phyloP scores from a whole-genome alignment of 805 yeast species.

The Pichia phayaonensis region DNA sequence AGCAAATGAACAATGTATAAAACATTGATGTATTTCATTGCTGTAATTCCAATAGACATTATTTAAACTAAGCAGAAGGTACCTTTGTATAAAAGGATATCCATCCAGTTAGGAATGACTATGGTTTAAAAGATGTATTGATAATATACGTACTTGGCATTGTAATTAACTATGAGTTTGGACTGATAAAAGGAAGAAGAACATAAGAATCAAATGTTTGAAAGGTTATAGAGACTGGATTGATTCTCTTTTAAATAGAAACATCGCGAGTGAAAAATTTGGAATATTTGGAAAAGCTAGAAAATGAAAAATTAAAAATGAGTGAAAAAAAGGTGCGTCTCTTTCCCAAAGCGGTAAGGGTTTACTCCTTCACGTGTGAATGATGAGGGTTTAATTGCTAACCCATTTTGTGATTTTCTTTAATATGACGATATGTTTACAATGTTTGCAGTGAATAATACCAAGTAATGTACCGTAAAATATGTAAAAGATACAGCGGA shows the following conservation, averaged over 20 bases:
- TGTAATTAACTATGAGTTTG: slow-evolving; percentile 10
- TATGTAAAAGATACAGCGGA: not conserved
- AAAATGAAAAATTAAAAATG: too few relatives aligned
- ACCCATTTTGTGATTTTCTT: too few relatives aligned
- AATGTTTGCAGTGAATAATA: not conserved
- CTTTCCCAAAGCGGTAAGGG: not conserved
- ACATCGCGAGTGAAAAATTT: not conserved
- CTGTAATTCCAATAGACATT: slow-evolving; percentile 1
- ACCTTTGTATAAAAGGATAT: not conserved
- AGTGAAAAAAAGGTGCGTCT: not conserved
- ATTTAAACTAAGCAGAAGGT: slow-evolving; percentile 1
- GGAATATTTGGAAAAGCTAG: not conserved
- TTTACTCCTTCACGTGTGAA: not conserved
- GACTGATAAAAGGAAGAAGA: not conserved
- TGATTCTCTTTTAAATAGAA: not conserved
- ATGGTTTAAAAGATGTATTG: not conserved
- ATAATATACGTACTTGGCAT: slow-evolving; percentile 24
- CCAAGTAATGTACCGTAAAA: not conserved
- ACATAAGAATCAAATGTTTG: not conserved
- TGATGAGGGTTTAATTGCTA: not conserved
- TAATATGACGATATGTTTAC: not conserved
- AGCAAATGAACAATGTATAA: not conserved
- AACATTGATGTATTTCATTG: not conserved
- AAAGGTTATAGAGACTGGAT: not conserved
- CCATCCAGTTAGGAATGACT: slow-evolving; percentile 4